These are phyloP conservation scores for Populus alba DNA, from an alignment of 345 rosid species.

Conservation along the genomic window DNA sequence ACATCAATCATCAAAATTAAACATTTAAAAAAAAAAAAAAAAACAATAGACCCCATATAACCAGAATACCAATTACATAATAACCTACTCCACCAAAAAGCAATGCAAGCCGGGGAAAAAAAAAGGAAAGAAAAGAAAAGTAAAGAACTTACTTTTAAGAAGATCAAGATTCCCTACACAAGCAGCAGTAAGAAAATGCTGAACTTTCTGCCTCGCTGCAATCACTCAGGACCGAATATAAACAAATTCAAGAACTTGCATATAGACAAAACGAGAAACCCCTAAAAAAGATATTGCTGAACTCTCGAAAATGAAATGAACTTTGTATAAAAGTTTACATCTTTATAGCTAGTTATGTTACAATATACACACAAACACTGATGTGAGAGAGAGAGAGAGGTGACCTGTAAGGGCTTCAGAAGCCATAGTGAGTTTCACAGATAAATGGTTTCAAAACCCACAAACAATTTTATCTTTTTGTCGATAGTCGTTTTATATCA, in stretches of 20 bases:
- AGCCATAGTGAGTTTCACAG: slow-evolving; percentile 46
- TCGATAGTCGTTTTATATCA: too few species aligned
- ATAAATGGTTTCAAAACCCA: not conserved
- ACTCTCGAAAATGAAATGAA: not conserved
- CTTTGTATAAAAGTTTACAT: not conserved
- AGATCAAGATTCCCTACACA: slow-evolving; percentile 69
- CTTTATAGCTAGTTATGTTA: not conserved
- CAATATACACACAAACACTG: not conserved
- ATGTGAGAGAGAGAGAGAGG: slow-evolving; percentile 12
- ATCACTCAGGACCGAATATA: not conserved
- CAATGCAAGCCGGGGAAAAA: not conserved
- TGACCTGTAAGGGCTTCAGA: slow-evolving; percentile 76
- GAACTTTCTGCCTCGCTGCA: slow-evolving; percentile 73
- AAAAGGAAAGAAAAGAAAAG: not conserved
- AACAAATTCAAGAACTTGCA: not conserved
- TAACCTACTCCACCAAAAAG: not conserved
- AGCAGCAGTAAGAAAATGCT: slow-evolving; percentile 67
- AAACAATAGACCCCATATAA: not conserved
- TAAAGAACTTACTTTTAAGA: slow-evolving; percentile 65
- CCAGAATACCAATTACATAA: not conserved
- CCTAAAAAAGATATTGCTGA: not conserved
- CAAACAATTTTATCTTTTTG: too few species aligned
- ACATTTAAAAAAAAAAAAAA: not conserved
- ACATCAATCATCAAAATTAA: slow-evolving; percentile 5
- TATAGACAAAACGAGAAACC: not conserved